Evolutionary conservation across 371 early-diverging fungal genomes (phyloP).

Genomic region (Nematocida ausubeli): DNA sequence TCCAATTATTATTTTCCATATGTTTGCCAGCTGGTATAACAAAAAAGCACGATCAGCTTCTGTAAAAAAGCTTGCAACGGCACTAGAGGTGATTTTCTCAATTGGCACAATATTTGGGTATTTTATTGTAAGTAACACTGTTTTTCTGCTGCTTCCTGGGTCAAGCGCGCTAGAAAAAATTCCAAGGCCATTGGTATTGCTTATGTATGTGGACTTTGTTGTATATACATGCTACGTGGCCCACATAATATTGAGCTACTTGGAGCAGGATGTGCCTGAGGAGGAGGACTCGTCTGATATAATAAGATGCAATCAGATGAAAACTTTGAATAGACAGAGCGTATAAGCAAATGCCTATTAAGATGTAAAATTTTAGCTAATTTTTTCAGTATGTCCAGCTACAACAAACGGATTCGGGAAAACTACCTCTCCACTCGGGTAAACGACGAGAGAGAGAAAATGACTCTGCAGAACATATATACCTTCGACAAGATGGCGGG

Average conservation of each 20-base stretch:
- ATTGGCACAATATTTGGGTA: constrained; percentile 15
- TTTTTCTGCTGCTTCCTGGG: constrained; percentile 8
- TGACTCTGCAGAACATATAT: constrained; percentile 12
- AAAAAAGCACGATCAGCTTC: neutral
- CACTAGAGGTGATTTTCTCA: neutral
- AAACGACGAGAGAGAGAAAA: constrained; percentile 33
- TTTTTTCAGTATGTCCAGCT: constrained; percentile 33
- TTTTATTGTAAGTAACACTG: constrained; percentile 24
- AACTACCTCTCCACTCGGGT: neutral
- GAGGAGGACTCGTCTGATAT: constrained; percentile 24
- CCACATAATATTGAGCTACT: neutral
- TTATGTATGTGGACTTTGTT: constrained; percentile 7
- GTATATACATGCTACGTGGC: neutral
- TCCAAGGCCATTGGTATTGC: neutral
- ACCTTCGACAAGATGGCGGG: constrained; percentile 21
- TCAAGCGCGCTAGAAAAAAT: neutral
- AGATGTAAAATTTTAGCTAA: neutral
- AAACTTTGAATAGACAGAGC: neutral
- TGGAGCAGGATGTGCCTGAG: neutral
- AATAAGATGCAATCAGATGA: constrained; percentile 20
- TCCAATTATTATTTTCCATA: neutral
- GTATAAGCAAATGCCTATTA: neutral
- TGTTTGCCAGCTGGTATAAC: constrained; percentile 10
- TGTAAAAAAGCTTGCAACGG: neutral
- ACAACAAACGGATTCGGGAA: constrained; percentile 51